Base-by-base conservation (phyloP, 1,139 yeast genomes). In the Nakaseomyces bracarensis region DNA sequence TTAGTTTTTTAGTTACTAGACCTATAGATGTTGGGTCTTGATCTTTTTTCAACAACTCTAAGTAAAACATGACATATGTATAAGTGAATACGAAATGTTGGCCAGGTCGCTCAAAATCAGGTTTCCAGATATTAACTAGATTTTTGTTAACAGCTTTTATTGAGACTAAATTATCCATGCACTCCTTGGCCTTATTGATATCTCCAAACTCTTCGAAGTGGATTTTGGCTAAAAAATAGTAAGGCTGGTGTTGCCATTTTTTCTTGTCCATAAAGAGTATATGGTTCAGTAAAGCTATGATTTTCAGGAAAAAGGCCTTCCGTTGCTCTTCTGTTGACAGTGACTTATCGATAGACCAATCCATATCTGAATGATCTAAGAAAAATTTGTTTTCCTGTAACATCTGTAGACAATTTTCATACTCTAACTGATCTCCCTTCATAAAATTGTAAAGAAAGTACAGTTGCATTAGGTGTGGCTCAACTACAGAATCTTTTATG, bases 181-280 rank as follows among this genome's bases (percentile, higher is more conserved):
- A 85, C 11, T 73, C 74, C 41, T 71, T 67, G 0, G 96, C 94
- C 1, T 65, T 69, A 1, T 64, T 63, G 6, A 65, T 53, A 43
- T 83, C 77, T 1, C 67, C 60, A 33, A 76, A 70, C 9, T 77
- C 80, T 2, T 78, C 76, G 43, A 67, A 72, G 15, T 70, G 64
- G 8, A 87, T 75, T 42, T 65, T 68, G 0, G 97, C 85, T n/a
- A 84, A 66, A 45, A 89, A 68, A 55, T 74, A 87, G 3, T 77
- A 71, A 1, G 96, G 94, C 42, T 83, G 75, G 55, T 91, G 98
- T 42, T 87, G 95, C 96, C 96, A 87, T 44, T 79, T 85, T 58
- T 79, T 83, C 60, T 82, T 87, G 58, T 91, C 97, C 18, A 74
- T 66, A 0, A 67, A 47, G 18, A 74, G 64, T 6, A 87, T 57